Evolutionary conservation across 2,329 filamentous ascomycete genomes (phyloP), one percentile per base, ranked within the genome.

Genomic region (Ophiostoma triangulosporum): DNA sequence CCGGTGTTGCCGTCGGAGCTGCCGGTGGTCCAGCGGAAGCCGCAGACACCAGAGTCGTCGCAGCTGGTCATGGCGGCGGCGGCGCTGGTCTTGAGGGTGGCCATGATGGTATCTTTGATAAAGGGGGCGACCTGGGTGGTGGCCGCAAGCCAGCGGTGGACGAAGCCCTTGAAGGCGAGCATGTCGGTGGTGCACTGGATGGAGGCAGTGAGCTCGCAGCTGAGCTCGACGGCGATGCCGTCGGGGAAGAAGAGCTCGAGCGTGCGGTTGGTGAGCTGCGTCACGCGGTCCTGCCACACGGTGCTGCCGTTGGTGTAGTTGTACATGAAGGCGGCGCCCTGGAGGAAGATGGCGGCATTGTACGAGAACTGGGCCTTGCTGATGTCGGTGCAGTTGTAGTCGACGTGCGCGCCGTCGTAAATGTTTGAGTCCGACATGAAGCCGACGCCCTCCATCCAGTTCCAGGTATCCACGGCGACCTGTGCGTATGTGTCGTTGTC

Each of bases 381-480:
- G 48, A 83, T 68, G 11, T 70, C 63, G 1, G 73, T 76, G 65
- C 83, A 86, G 60, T 83, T 79, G 27, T 68, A 68, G 4, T 68
- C 67, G 33, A 75, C 74, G 52, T 79, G 73, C 5, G 75, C 74
- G 36, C 83, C 83, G 62, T 84, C 83, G 59, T 74, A 84, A 22
- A 86, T 71, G 50, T 75, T 71, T 62, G 76, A 85, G 3, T 57
- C 52, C 61, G 78, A 73, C 57, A 87, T 75, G 50, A 87, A 74
- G 0, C 77, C 72, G 38, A 80, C 69, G 6, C 62, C 64, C 6
- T 66, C 63, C 64, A 80, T 80, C 84, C 84, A 88, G 50, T 86
- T 73, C 70, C 87, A 95, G 0, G 80, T 77, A 58, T 70, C 80
- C n/a, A 80, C 77, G 0, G 87, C 87, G 86, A 85, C 89, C 9